Conservation (phyloP, 2,329 filamentous ascomycete species). For the Monosporascus sp. region DNA sequence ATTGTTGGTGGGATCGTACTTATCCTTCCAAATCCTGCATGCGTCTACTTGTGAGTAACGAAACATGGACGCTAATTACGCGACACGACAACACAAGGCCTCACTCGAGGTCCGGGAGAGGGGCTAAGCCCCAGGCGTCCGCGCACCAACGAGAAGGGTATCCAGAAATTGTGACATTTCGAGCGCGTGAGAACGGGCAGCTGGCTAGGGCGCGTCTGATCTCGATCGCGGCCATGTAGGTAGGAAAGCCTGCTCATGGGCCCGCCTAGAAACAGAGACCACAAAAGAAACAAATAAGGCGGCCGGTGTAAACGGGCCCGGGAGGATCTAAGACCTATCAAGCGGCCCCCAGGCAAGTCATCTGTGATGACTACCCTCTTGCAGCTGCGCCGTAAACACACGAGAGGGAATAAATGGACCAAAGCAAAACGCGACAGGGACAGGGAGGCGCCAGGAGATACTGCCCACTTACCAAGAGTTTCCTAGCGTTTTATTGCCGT, state of each 20-base stretch:
- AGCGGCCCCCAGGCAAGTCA: slow-evolving; percentile 18
- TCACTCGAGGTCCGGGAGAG: background rate
- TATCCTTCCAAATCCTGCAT: slow-evolving; percentile 94
- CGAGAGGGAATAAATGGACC: slow-evolving; percentile 16
- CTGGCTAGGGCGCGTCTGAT: background rate
- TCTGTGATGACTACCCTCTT: slow-evolving; percentile 22
- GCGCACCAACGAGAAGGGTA: background rate
- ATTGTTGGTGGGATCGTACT: slow-evolving; percentile 59
- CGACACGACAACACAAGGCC: slow-evolving; percentile 4
- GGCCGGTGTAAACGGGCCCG: slow-evolving; percentile 12
- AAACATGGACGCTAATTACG: background rate
- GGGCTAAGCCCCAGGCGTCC: background rate
- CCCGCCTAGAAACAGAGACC: background rate
- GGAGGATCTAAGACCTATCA: slow-evolving; percentile 28
- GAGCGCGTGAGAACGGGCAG: background rate
- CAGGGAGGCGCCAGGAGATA: slow-evolving; percentile 8
- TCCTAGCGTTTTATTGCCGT: slow-evolving; percentile 82
- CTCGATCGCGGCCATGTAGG: background rate
- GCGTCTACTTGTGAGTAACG: slow-evolving; percentile 20
- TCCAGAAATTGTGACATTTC: background rate
- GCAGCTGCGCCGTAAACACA: slow-evolving; percentile 19
- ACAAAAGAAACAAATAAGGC: slow-evolving; percentile 18
- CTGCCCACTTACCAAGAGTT: slow-evolving; percentile 78
- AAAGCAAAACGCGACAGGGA: slow-evolving; percentile 5
- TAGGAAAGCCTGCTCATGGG: background rate